Percentiles rank a stretch among this genome's conserved stretches.
Conservation (phyloP, 1,139 yeast genomes). For the Sugiyamaella pinicola region DNA sequence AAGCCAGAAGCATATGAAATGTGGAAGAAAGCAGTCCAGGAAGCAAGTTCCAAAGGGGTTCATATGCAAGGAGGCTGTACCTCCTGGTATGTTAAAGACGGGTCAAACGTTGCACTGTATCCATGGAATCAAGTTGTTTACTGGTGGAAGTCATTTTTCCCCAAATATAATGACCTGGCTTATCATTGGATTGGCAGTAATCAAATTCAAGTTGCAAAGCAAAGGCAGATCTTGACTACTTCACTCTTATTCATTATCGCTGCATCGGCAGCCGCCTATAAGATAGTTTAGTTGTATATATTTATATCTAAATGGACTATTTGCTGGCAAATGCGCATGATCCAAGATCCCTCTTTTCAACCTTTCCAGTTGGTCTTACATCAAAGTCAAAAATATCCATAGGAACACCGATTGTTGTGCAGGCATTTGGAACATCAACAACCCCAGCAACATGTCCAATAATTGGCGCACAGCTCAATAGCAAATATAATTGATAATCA, state of each 20-base stretch:
- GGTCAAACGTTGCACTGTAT: constrained; percentile 25
- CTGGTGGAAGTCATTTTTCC: constrained; percentile 17
- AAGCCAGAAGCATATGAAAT: constrained; percentile 22
- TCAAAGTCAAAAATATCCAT: constrained; percentile 57
- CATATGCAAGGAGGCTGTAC: constrained; percentile 16
- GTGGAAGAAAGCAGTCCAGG: constrained; percentile 18
- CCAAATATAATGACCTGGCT: constrained; percentile 10
- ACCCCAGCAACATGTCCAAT: constrained; percentile 56
- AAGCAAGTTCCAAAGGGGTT: constrained; percentile 20
- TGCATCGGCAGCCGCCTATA: constrained; percentile 4
- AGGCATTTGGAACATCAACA: constrained; percentile 56
- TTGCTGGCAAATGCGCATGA: constrained; percentile 42
- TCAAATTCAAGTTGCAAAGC: background rate
- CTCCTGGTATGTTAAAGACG: constrained; percentile 25
- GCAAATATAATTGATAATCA: constrained; percentile 52
- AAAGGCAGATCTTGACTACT: background rate
- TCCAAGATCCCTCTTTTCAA: constrained; percentile 34
- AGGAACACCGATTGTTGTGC: constrained; percentile 54
- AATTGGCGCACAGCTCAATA: constrained; percentile 52
- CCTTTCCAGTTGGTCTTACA: constrained; percentile 45
- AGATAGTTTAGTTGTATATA: background rate
- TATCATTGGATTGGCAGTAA: constrained; percentile 15
- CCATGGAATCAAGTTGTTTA: constrained; percentile 20
- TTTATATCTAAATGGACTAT: background rate
- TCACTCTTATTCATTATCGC: background rate